phyloP scores from a whole-genome alignment of 2,329 filamentous ascomycete genomes.

The Aschersonia sp. region DNA sequence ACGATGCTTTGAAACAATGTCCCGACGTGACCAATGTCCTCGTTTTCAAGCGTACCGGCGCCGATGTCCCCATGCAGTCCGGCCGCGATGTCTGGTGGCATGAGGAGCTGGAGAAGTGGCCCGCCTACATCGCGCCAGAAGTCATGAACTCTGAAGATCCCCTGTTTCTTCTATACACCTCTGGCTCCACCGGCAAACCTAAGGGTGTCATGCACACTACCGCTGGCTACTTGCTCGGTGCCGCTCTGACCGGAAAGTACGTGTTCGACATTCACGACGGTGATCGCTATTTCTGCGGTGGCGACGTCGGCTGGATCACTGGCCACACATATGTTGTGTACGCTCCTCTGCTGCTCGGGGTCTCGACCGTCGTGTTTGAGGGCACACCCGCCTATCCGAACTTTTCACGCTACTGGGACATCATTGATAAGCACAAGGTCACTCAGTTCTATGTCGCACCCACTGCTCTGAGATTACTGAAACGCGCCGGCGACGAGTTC shows the following conservation, averaged over 20 bases:
- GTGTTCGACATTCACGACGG: constrained; percentile 95
- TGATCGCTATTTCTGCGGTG: constrained; percentile 93
- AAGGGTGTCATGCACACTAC: constrained; percentile 99
- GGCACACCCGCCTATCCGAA: constrained; percentile 94
- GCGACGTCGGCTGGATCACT: constrained; percentile 98
- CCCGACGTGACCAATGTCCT: constrained; percentile 74
- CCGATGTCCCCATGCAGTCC: constrained; percentile 78
- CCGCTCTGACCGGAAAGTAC: constrained; percentile 90
- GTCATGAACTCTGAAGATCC: constrained; percentile 87
- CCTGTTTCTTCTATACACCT: constrained; percentile 94
- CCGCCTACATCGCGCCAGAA: constrained; percentile 80
- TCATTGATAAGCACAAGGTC: constrained; percentile 86
- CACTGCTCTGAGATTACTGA: constrained; percentile 81
- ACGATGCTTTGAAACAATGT: constrained; percentile 93
- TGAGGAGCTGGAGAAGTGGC: constrained; percentile 95
- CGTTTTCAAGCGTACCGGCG: constrained; percentile 89
- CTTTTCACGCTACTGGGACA: constrained; percentile 98
- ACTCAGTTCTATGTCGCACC: constrained; percentile 98
- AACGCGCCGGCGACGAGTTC: constrained; percentile 87
- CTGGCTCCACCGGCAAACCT: constrained; percentile 93
- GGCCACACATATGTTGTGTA: constrained; percentile 98
- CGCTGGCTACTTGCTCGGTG: constrained; percentile 84
- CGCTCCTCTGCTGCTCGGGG: constrained; percentile 80
- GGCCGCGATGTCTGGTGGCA: constrained; percentile 97
- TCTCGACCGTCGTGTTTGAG: constrained; percentile 93